Conservation (phyloP, 495 filamentous ascomycete species). For the Podospora pseudocomata region DNA sequence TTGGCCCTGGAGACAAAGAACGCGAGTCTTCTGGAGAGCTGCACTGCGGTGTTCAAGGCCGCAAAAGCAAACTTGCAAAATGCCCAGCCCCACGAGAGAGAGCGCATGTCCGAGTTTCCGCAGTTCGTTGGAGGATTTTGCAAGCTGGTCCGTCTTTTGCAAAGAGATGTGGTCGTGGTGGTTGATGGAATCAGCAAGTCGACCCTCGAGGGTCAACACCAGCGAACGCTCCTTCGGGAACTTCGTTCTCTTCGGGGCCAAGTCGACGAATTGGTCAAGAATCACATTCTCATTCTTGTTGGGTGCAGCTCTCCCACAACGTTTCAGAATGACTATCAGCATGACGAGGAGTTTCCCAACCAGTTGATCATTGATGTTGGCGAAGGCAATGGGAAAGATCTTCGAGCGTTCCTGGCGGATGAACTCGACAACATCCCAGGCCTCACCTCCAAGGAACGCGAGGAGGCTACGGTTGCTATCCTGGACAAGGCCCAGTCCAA, state of each 20-base stretch:
- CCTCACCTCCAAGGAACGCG: conserved; percentile 20
- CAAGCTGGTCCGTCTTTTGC: conserved; percentile 12
- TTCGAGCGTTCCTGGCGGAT: conserved; percentile 11
- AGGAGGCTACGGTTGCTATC: conserved; percentile 20
- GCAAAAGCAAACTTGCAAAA: conserved; percentile 9
- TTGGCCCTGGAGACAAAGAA: conserved; percentile 20
- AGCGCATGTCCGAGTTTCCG: conserved; percentile 7
- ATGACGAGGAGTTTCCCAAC: background rate
- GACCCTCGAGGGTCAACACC: conserved; percentile 17
- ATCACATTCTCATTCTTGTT: conserved; percentile 18
- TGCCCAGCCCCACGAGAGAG: background rate
- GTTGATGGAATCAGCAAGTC: conserved; percentile 23
- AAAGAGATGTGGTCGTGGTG: conserved; percentile 21
- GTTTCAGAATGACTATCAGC: conserved; percentile 10
- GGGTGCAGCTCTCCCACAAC: conserved; percentile 13
- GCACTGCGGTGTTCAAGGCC: conserved; percentile 25
- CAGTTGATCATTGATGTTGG: conserved; percentile 16
- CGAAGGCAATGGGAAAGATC: conserved; percentile 14
- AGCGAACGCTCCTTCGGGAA: conserved; percentile 17
- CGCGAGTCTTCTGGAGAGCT: conserved; percentile 22
- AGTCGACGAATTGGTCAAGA: background rate
- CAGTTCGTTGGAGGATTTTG: conserved; percentile 23
- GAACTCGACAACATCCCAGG: conserved; percentile 19
- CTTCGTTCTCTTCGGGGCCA: conserved; percentile 9
- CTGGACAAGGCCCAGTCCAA: conserved; percentile 20